Evolutionary conservation across 495 filamentous ascomycete species (phyloP).

Genomic region (Aspergillus indologenus): DNA sequence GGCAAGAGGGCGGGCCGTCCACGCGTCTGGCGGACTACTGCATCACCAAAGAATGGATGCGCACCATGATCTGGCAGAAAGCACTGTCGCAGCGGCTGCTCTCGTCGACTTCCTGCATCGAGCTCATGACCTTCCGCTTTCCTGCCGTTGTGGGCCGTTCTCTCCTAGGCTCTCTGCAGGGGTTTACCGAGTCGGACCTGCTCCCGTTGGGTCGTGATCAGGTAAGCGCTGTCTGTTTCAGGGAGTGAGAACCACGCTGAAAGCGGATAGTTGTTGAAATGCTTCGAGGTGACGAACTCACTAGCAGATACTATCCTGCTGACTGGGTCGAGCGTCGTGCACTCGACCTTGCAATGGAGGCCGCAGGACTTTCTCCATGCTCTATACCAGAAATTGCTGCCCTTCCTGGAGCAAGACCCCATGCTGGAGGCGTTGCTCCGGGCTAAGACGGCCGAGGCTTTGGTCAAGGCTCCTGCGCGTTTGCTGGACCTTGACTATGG

Average conservation of each 20-base stretch:
- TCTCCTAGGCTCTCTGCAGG: constrained; percentile 47
- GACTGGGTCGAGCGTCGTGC: not conserved
- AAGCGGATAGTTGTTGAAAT: constrained; percentile 27
- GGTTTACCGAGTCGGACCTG: constrained; percentile 27
- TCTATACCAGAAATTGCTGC: constrained; percentile 30
- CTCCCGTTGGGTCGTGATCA: constrained; percentile 34
- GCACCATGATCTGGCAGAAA: constrained; percentile 76
- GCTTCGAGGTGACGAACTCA: constrained; percentile 35
- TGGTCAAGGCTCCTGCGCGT: constrained; percentile 27
- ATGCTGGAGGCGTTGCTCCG: constrained; percentile 29
- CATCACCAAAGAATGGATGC: constrained; percentile 60
- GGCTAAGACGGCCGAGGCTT: constrained; percentile 29
- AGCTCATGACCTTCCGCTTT: constrained; percentile 65
- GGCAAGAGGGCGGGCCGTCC: constrained; percentile 12
- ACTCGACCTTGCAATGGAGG: constrained; percentile 19
- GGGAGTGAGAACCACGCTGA: not conserved
- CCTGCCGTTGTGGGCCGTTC: constrained; percentile 69
- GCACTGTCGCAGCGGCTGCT: constrained; percentile 48
- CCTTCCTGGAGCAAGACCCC: constrained; percentile 29
- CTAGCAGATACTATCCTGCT: constrained; percentile 33
- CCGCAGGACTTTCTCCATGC: constrained; percentile 33
- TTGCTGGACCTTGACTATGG: constrained; percentile 12
- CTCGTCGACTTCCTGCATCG: constrained; percentile 50
- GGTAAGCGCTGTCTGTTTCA: constrained; percentile 19
- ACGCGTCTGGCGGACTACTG: constrained; percentile 30